Conservation (phyloP, 2,329 filamentous ascomycete genomes). For the Drechslerella stenobrocha region DNA sequence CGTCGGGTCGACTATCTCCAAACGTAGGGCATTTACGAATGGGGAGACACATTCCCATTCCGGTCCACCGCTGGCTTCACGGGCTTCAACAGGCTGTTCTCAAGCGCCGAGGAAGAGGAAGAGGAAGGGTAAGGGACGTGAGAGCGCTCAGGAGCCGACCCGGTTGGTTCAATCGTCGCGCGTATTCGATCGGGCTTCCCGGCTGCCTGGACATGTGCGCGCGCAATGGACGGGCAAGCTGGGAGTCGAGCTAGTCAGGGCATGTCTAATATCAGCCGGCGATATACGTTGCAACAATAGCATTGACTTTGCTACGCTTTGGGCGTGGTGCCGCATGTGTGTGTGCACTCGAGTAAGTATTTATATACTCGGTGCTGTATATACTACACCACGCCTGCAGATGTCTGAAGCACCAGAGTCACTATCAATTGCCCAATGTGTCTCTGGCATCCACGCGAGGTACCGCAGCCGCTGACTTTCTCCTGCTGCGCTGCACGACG, state of each 20-base stretch:
- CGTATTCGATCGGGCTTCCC: too few species aligned
- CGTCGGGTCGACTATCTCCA: conserved; percentile 3
- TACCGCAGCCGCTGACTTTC: too few species aligned
- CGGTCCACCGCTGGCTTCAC: too few species aligned
- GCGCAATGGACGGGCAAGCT: not conserved
- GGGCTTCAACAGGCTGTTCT: too few species aligned
- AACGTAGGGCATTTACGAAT: not conserved
- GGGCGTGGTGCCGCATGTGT: too few species aligned
- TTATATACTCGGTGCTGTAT: not conserved
- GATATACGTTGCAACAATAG: not conserved
- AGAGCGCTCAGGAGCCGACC: too few species aligned
- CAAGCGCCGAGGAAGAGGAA: too few species aligned
- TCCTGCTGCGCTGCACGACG: too few species aligned
- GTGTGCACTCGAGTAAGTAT: not conserved
- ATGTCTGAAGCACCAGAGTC: not conserved
- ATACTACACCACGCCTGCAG: not conserved
- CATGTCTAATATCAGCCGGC: not conserved
- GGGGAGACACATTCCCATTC: not conserved
- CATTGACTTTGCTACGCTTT: too few species aligned
- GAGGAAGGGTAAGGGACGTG: too few species aligned
- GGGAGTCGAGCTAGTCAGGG: not conserved
- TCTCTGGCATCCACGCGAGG: not conserved
- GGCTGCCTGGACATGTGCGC: too few species aligned
- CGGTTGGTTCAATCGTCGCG: too few species aligned
- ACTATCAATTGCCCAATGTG: conserved; percentile 1